Percentiles rank a stretch among this genome's conserved stretches.
These are phyloP conservation scores for Dioszegia crocea DNA, from an alignment of 768 basidiomycete species.

Conservation along the genomic window DNA sequence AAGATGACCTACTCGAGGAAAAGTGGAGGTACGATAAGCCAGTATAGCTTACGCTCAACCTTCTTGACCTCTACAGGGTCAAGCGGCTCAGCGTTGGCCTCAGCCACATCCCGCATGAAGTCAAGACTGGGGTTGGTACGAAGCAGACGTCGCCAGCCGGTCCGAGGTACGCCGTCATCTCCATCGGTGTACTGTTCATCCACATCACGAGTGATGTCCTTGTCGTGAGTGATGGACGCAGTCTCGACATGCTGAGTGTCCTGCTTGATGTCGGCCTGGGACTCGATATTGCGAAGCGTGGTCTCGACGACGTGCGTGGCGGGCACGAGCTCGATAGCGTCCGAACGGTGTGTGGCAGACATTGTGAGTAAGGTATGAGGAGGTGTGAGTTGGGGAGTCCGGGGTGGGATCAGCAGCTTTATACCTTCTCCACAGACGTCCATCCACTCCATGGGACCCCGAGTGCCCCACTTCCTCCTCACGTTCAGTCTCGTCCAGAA, in stretches of 20 bases:
- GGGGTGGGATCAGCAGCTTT: not conserved
- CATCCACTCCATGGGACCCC: too few relatives aligned
- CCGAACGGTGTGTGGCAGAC: not conserved
- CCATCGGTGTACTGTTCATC: conserved; percentile 19
- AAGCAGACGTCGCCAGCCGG: too few relatives aligned
- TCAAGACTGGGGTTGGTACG: conserved; percentile 15
- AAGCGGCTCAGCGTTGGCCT: conserved; percentile 21
- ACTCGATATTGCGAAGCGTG: conserved; percentile 15
- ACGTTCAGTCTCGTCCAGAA: too few relatives aligned
- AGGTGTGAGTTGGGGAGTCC: not conserved
- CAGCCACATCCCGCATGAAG: conserved; percentile 33
- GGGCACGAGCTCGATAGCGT: conserved; percentile 1
- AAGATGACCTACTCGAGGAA: conserved; percentile 14
- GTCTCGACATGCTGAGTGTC: conserved; percentile 28
- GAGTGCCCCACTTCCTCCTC: too few relatives aligned
- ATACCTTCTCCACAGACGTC: too few relatives aligned
- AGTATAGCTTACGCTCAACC: conserved; percentile 37
- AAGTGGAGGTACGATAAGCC: conserved; percentile 38
- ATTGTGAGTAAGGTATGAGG: not conserved
- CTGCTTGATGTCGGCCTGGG: conserved; percentile 1
- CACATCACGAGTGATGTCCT: conserved; percentile 10
- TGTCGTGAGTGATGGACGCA: conserved; percentile 16
- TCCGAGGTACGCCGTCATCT: conserved; percentile 21
- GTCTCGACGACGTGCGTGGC: conserved; percentile 10
- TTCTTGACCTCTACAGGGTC: conserved; percentile 30